Evolutionary conservation across 208 protist genomes (phyloP).

Genomic region (Wallacemonas sp.): DNA sequence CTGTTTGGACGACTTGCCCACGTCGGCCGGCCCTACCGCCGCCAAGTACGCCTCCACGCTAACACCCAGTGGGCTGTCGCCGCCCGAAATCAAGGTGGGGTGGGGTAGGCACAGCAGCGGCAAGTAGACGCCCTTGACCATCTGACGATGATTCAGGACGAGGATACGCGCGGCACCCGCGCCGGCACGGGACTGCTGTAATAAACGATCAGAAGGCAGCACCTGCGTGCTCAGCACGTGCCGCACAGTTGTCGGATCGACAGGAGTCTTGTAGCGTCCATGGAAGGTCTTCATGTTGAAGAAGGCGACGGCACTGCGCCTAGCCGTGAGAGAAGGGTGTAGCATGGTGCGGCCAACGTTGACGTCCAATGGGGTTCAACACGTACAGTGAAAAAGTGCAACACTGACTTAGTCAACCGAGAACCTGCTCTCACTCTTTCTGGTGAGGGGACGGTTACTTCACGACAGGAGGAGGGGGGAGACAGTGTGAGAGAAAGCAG

Average conservation of each 20-base stretch:
- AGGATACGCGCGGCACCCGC: slow-evolving; percentile 63
- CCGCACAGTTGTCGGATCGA: slow-evolving; percentile 39
- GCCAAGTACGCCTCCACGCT: slow-evolving; percentile 52
- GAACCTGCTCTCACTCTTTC: no score
- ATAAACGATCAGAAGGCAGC: slow-evolving; percentile 50
- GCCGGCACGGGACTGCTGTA: slow-evolving; percentile 68
- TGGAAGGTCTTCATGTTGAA: slow-evolving; percentile 86
- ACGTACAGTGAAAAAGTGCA: no score
- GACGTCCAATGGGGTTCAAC: no score
- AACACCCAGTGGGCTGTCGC: slow-evolving; percentile 51
- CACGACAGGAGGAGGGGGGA: no score
- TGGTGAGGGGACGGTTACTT: no score
- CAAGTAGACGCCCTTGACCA: slow-evolving; percentile 78
- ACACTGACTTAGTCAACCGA: no score
- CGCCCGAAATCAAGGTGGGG: slow-evolving; percentile 31
- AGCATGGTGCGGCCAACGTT: slow-evolving; percentile 1
- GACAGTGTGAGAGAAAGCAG: no score
- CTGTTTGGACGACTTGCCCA: neutral
- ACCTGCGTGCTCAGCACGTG: slow-evolving; percentile 40
- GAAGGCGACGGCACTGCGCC: slow-evolving; percentile 62
- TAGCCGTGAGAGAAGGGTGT: neutral
- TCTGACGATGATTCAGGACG: slow-evolving; percentile 73
- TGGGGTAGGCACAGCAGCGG: slow-evolving; percentile 75
- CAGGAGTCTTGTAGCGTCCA: slow-evolving; percentile 36
- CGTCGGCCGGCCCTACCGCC: neutral